Evolutionary conservation across 768 basidiomycete species (phyloP).

Genomic region (Agaricus subrufescens): DNA sequence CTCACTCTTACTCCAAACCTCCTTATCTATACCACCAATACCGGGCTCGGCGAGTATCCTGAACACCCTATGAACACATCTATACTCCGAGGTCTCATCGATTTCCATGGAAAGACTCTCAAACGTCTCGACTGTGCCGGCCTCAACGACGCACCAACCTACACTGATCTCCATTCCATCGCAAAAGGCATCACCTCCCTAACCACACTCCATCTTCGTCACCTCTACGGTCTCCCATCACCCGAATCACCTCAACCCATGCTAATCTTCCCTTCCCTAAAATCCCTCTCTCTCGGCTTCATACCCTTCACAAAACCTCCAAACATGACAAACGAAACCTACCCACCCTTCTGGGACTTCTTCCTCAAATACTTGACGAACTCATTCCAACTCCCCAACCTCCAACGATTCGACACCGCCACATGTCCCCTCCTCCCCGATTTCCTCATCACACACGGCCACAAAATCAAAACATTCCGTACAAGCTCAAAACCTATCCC

Average conservation of each 20-base stretch:
- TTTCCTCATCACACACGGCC: slow-evolving; percentile 37
- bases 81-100: slow-evolving; percentile 29
- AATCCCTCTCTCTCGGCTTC: slow-evolving; percentile 36
- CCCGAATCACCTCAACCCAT: slow-evolving; percentile 14
- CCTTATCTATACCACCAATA: slow-evolving; percentile 37
- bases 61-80: slow-evolving; percentile 20
- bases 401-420: slow-evolving; percentile 40
- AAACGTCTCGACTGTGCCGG: slow-evolving; percentile 41
- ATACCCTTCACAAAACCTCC: slow-evolving; percentile 22
- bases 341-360: slow-evolving; percentile 30
- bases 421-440: slow-evolving; percentile 25
- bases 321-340: slow-evolving; percentile 2
- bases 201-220: slow-evolving; percentile 34
- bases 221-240: slow-evolving; percentile 30
- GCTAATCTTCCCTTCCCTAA: slow-evolving; percentile 30
- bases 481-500: slow-evolving; percentile 26
- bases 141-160: slow-evolving; percentile 36
- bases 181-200: slow-evolving; percentile 28
- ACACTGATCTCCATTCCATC: slow-evolving; percentile 32
- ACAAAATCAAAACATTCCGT: slow-evolving; percentile 35
- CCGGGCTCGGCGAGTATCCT: slow-evolving; percentile 17
- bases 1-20: slow-evolving; percentile 39
- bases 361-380: slow-evolving; percentile 31
- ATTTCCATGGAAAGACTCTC: slow-evolving; percentile 27
- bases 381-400: slow-evolving; percentile 29